These are phyloP conservation scores for Malassezia sp. DNA, from an alignment of 1,284 basidiomycete genomes.

Conservation along the genomic window DNA sequence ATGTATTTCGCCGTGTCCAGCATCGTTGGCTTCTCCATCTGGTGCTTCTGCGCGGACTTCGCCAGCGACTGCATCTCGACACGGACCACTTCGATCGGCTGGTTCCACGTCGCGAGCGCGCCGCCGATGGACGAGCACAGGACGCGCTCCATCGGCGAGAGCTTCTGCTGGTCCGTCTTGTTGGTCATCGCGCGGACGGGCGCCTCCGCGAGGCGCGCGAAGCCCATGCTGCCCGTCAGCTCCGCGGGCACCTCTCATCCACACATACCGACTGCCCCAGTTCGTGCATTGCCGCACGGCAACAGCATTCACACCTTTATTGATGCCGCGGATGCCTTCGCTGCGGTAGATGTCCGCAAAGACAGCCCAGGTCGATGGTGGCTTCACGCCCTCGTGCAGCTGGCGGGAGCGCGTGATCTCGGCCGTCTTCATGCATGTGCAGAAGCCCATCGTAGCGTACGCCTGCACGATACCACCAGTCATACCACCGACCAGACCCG, in stretches of 20 bases:
- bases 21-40: slow-evolving; percentile 78
- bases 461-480: slow-evolving; percentile 94
- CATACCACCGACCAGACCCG: slow-evolving; percentile 91
- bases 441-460: slow-evolving; percentile 98
- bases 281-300: slow-evolving; percentile 90
- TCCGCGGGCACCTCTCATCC: not conserved
- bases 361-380: slow-evolving; percentile 75
- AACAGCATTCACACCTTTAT: slow-evolving; percentile 99
- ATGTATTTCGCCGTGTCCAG: slow-evolving; percentile 74
- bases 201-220: slow-evolving; percentile 81
- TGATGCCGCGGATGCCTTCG: slow-evolving; percentile 89
- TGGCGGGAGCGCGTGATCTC: slow-evolving; percentile 97
- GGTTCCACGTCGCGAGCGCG: slow-evolving; percentile 96
- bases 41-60: slow-evolving; percentile 61
- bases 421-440: slow-evolving; percentile 58
- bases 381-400: slow-evolving; percentile 72
- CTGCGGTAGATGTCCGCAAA: slow-evolving; percentile 86
- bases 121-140: slow-evolving; percentile 77
- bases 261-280: slow-evolving; percentile 82
- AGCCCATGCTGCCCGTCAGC: slow-evolving; percentile 64
- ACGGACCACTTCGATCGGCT: slow-evolving; percentile 93
- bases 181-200: slow-evolving; percentile 67
- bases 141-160: slow-evolving; percentile 75
- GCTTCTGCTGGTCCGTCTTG: slow-evolving; percentile 60
- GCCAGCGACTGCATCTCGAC: slow-evolving; percentile 99